Base-by-base conservation (phyloP, 768 basidiomycete species). In the Tubosaeta brunneosetosa region DNA sequence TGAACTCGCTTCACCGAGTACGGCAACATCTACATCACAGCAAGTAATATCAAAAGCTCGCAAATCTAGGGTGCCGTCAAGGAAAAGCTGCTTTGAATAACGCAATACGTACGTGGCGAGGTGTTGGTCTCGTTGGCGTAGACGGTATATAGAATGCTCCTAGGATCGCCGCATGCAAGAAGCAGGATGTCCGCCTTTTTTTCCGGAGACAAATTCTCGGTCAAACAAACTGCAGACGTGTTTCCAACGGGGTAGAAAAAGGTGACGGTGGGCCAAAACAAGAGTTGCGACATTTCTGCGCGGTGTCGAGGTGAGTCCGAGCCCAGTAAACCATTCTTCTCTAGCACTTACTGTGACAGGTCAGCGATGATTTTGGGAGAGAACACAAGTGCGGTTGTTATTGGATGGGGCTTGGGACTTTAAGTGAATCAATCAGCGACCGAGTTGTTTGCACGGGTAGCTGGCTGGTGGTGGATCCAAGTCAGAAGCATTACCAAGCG, bases 191-290 rank as follows among this genome's bases (percentile, higher is more conserved):
- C 50, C 12, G 62, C 59, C 19, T 64, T 40, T 38, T 66, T 59
- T 51, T 80, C 79, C 0, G 77, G 76, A 41, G 76, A 54, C 7
- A 83, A 56, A 41, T 74, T 71, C 44, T 76, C 67, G 1, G 79
- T 77, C 40, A 84, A 65, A 53, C 70, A 78, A 4, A 77, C 65
- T 1, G 83, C 75, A 4, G 80, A 71, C 0, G 82, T 83, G 56
- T 83, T 83, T 26, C 83, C 83, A 8, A 82, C 72, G 0, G 82
- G 77, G 60, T 83, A 83, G 67, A 82, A 84, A 51, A 68, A 79
- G 1, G 61, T 63, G n/a, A 47, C 8, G 2, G 62, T 44, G 3
- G 60, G 63, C 54, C 56, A 65, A 40, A 51, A 52, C 16, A 64
- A 38, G 1, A 51, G 49, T 27, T 62, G 62, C 0, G 57, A 56